These are phyloP conservation scores for Claviceps sp. DNA, from an alignment of 2,329 filamentous ascomycete species.

Conservation along the genomic window DNA sequence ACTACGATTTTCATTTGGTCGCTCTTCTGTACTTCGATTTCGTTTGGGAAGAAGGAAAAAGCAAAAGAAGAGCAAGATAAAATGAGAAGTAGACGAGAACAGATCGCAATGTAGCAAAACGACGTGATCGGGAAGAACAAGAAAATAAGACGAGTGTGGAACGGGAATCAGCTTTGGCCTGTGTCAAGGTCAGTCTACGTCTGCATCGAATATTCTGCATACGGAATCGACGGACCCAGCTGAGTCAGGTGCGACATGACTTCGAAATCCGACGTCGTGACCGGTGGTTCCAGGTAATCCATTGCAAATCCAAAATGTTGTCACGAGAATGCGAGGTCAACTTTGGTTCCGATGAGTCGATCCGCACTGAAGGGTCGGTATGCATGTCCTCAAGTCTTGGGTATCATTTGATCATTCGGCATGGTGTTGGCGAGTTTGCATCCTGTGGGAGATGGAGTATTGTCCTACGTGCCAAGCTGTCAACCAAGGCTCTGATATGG, in stretches of 20 bases:
- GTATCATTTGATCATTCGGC: not conserved
- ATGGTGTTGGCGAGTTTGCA: not conserved
- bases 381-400: not conserved
- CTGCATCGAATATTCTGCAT: constrained; percentile 6
- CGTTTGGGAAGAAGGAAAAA: constrained; percentile 7
- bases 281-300: not conserved
- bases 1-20: constrained; percentile 16
- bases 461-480: not conserved
- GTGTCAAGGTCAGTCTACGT: constrained; percentile 14
- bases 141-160: constrained; percentile 16
- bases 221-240: constrained; percentile 15
- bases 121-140: constrained; percentile 8
- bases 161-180: constrained; percentile 45
- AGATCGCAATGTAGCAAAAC: not conserved
- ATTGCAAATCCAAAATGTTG: not conserved
- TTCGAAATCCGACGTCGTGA: too few species aligned
- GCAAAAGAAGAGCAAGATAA: not conserved
- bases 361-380: not conserved
- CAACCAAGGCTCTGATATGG: not conserved
- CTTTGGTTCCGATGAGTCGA: not conserved
- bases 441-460: not conserved
- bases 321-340: not conserved
- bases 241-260: not conserved
- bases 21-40: not conserved
- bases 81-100: constrained; percentile 8